Evolutionary conservation across 805 yeast genomes (phyloP).

Genomic region (Debaryomyces tyrocola): DNA sequence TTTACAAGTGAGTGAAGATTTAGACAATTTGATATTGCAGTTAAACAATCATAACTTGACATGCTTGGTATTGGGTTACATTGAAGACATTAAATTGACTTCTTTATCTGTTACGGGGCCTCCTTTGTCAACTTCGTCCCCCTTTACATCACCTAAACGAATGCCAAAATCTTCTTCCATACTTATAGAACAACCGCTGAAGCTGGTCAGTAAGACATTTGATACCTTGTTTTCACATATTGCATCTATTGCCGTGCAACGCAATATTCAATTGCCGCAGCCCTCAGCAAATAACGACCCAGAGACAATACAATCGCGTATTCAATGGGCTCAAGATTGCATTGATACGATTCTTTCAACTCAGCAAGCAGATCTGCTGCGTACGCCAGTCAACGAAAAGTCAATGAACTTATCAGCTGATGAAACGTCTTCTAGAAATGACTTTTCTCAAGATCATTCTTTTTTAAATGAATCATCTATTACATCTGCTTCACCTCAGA

Average conservation of each 20-base stretch:
- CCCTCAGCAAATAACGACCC: conserved; percentile 18
- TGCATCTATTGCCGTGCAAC: conserved; percentile 46
- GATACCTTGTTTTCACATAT: conserved; percentile 49
- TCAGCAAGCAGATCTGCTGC: not conserved
- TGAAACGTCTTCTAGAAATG: conserved; percentile 10
- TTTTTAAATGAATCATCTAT: conserved; percentile 28
- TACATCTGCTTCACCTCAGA: conserved; percentile 24
- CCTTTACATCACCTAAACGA: conserved; percentile 9
- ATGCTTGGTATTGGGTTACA: conserved; percentile 47
- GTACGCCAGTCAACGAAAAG: conserved; percentile 5
- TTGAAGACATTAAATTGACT: conserved; percentile 40
- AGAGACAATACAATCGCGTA: conserved; percentile 21
- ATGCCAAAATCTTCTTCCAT: not conserved
- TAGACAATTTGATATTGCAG: conserved; percentile 23
- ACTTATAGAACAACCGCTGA: not conserved
- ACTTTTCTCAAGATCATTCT: conserved; percentile 16
- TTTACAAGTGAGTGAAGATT: conserved; percentile 22
- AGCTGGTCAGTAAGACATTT: conserved; percentile 18
- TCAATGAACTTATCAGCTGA: conserved; percentile 10
- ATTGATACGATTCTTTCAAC: conserved; percentile 31
- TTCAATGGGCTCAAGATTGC: conserved; percentile 40
- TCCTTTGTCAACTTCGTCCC: conserved; percentile 4
- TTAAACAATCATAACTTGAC: conserved; percentile 45
- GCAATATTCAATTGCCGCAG: conserved; percentile 40
- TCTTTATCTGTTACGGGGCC: conserved; percentile 1